Evolutionary conservation across 1,284 basidiomycete species (phyloP).

Genomic region (Farysia itapuensis): DNA sequence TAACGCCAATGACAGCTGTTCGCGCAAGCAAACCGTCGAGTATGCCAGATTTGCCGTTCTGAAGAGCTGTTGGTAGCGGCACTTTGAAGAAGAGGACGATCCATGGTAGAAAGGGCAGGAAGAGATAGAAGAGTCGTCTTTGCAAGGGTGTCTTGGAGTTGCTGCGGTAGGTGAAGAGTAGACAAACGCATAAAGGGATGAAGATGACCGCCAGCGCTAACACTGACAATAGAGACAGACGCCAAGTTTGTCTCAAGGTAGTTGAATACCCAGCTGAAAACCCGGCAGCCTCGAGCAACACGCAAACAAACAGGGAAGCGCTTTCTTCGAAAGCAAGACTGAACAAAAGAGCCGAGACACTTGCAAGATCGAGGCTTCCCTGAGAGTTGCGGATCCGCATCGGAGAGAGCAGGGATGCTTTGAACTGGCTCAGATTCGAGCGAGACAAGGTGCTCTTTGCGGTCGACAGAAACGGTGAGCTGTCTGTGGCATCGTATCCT

Average conservation of each 20-base stretch:
- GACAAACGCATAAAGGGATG: constrained; percentile 42
- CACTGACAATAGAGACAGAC: constrained; percentile 29
- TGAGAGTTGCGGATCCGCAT: constrained; percentile 15
- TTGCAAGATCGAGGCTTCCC: constrained; percentile 18
- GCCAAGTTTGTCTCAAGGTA: constrained; percentile 14
- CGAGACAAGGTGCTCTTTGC: constrained; percentile 8
- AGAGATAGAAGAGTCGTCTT: constrained; percentile 21
- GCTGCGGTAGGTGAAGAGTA: constrained; percentile 43
- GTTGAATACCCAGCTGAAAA: constrained; percentile 20
- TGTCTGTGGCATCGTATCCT: constrained; percentile 5
- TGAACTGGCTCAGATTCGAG: constrained; percentile 13
- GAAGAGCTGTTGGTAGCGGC: constrained; percentile 44
- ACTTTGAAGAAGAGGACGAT: constrained; percentile 50
- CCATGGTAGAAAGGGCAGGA: constrained; percentile 47
- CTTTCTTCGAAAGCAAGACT: constrained; percentile 51
- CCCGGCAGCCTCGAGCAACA: constrained; percentile 46
- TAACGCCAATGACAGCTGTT: constrained; percentile 61
- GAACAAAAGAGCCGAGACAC: constrained; percentile 41
- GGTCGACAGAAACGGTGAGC: constrained; percentile 19
- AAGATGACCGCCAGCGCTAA: constrained; percentile 15
- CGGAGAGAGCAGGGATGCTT: constrained; percentile 8
- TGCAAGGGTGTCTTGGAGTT: constrained; percentile 17
- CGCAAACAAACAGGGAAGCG: constrained; percentile 43
- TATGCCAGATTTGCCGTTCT: constrained; percentile 9
- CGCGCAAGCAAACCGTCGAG: constrained; percentile 46